phyloP scores from a whole-genome alignment of 768 basidiomycete species.

The Agaricus sinodeliciosus region DNA sequence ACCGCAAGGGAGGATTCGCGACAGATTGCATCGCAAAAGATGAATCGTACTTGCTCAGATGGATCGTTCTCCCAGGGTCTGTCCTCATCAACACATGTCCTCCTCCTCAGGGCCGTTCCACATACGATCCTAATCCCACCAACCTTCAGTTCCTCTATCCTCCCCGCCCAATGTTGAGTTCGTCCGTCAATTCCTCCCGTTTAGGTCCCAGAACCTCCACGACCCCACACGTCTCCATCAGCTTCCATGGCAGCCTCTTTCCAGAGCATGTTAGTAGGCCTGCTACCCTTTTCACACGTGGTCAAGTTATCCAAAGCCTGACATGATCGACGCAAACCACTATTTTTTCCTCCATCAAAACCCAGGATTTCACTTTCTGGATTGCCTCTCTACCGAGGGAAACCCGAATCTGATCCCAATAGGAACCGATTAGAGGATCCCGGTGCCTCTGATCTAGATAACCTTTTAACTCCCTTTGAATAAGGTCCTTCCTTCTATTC shows the following conservation, averaged over 20 bases:
- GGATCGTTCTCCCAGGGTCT: slow-evolving; percentile 9
- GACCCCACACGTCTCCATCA: background rate
- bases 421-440: slow-evolving; percentile 13
- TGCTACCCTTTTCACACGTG: slow-evolving; percentile 20
- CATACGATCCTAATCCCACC: slow-evolving; percentile 11
- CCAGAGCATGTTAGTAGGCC: background rate
- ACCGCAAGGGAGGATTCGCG: slow-evolving; percentile 27
- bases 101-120: background rate
- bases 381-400: slow-evolving; percentile 11
- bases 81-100: slow-evolving; percentile 8
- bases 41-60: slow-evolving; percentile 20
- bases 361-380: slow-evolving; percentile 20
- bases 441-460: slow-evolving; percentile 19
- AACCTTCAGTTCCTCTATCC: too few relatives aligned
- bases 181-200: slow-evolving; percentile 1
- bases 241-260: background rate
- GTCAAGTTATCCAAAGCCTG: slow-evolving; percentile 7
- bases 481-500: slow-evolving; percentile 14
- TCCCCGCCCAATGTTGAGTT: too few relatives aligned
- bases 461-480: slow-evolving; percentile 20
- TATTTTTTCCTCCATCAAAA: slow-evolving; percentile 15
- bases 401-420: slow-evolving; percentile 15
- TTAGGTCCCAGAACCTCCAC: background rate
- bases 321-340: slow-evolving; percentile 14
- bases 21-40: slow-evolving; percentile 18